Conservation (phyloP, 1,284 basidiomycete genomes). For the Xanthoconium separans region DNA sequence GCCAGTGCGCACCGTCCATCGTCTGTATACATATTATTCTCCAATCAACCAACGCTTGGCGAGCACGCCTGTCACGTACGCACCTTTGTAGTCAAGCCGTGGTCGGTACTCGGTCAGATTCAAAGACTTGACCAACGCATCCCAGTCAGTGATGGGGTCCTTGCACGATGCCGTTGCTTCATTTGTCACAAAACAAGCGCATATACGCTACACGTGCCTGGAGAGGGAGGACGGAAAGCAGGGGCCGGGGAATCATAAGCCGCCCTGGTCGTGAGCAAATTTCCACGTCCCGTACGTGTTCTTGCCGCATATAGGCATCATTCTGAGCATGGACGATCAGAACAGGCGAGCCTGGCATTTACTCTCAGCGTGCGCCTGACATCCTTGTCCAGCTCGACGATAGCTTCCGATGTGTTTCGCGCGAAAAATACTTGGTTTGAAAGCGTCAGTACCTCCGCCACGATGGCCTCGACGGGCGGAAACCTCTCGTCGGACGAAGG, state of each 20-base stretch:
- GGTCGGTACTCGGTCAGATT: conserved; percentile 48
- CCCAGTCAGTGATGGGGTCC: conserved; percentile 71
- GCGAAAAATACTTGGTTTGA: conserved; percentile 65
- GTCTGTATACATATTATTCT: conserved; percentile 37
- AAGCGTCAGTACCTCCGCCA: conserved; percentile 46
- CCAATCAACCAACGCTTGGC: background rate
- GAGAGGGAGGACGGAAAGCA: conserved; percentile 54
- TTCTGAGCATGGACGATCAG: background rate
- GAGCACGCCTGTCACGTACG: conserved; percentile 2
- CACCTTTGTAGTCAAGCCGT: conserved; percentile 51
- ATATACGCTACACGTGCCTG: conserved; percentile 36
- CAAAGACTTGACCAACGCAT: conserved; percentile 38
- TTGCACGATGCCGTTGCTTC: conserved; percentile 20
- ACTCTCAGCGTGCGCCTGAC: conserved; percentile 55
- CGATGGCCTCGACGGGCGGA: conserved; percentile 44
- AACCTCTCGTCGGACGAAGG: conserved; percentile 47
- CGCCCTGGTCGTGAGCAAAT: conserved; percentile 55
- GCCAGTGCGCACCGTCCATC: conserved; percentile 56
- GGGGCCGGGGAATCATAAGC: conserved; percentile 54
- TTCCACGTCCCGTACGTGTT: conserved; percentile 54
- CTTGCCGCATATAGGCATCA: conserved; percentile 31
- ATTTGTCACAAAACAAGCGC: background rate
- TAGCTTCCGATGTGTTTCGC: conserved; percentile 43
- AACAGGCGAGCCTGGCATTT: conserved; percentile 5
- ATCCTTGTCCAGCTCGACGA: conserved; percentile 53